Evolutionary conservation across 371 early-diverging fungal genomes (phyloP), one percentile per base, ranked within the genome.

Genomic region (Lichtheimia ramosa): DNA sequence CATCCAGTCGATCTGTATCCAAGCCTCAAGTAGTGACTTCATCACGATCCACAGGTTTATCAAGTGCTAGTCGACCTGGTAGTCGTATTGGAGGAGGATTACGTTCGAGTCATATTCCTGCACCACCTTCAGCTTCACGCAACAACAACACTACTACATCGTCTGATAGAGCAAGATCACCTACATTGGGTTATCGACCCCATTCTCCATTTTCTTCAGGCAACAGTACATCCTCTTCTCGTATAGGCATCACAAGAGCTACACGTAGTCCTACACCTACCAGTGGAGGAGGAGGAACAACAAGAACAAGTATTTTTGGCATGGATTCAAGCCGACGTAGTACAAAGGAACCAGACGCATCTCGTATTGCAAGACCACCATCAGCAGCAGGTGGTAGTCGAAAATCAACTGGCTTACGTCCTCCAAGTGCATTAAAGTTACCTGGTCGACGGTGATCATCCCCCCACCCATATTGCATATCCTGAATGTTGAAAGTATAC

Each of bases 31-130:
- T 58, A 13, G 69, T 72, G 2, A 49, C 59, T 1, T 70, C 73
- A 10, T 54, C 64, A 24, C 48, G 62, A n/a, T 51, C 56, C 48
- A 51, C 62, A n/a, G 57, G 59, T 25, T 40, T 34, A n/a, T 42
- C 52, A 52, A 55, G 28, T 42, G 18, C 51, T 24, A 60, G 55
- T 16, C 52, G 65, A n/a, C 20, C 56, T 2, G 49, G 49, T 21
- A 25, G 51, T 16, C 58, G 25, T 12, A 40, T 50, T 48, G 50
- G 46, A n/a, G 50, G 46, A n/a, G 21, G 21, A 23, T 50, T 48
- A 21, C 65, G 74, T 8, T 62, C 74, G 3, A 77, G 74, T 20
- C 74, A 75, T 50, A 75, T 75, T 65, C 75, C 75, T 20, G 62
- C 68, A 14, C 65, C 69, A 5, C 59, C 34, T 8, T 10, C 34